These are phyloP conservation scores for Nothophytophthora sp. DNA, from an alignment of 352 stramenopile genomes.

Conservation along the genomic window DNA sequence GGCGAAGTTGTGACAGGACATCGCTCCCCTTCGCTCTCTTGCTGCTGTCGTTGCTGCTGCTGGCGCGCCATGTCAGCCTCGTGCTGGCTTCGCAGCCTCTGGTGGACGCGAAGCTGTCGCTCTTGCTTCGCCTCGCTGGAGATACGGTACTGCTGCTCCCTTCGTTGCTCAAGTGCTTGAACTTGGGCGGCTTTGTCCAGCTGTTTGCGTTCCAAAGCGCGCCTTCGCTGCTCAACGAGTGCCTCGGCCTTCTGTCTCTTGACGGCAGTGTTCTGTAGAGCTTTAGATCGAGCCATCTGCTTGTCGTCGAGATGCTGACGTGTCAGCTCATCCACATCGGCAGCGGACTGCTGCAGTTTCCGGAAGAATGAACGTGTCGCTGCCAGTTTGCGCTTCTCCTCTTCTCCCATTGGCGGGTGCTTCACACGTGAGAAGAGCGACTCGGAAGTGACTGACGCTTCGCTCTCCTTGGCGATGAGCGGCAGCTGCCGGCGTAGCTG, in stretches of 20 bases:
- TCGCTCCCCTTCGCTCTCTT: neutral
- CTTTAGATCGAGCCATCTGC: slow-evolving; percentile 23
- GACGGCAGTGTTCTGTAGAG: slow-evolving; percentile 30
- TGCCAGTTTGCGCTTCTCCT: slow-evolving; percentile 10
- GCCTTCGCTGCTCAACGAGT: slow-evolving; percentile 11
- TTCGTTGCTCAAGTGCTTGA: slow-evolving; percentile 13
- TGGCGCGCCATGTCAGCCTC: slow-evolving; percentile 13
- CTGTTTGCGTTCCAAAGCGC: slow-evolving; percentile 8
- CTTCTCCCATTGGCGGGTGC: slow-evolving; percentile 8
- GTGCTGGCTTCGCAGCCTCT: slow-evolving; percentile 14
- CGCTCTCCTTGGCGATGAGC: slow-evolving; percentile 19
- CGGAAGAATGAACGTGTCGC: slow-evolving; percentile 40
- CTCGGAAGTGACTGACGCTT: neutral
- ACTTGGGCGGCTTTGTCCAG: slow-evolving; percentile 19
- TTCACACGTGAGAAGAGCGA: slow-evolving; percentile 8
- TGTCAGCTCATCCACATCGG: slow-evolving; percentile 36
- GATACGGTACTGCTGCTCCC: slow-evolving; percentile 14
- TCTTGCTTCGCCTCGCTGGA: slow-evolving; percentile 12
- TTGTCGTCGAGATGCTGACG: slow-evolving; percentile 33
- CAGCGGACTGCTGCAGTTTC: slow-evolving; percentile 33
- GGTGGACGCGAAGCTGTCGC: slow-evolving; percentile 20
- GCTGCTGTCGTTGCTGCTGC: slow-evolving; percentile 16
- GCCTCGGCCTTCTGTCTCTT: slow-evolving; percentile 29
- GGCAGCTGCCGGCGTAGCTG: slow-evolving; percentile 46
- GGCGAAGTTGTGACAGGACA: slow-evolving; percentile 2